These are phyloP conservation scores for Emmonsiellopsis sp. DNA, from an alignment of 2,329 filamentous ascomycete species.

Conservation along the genomic window DNA sequence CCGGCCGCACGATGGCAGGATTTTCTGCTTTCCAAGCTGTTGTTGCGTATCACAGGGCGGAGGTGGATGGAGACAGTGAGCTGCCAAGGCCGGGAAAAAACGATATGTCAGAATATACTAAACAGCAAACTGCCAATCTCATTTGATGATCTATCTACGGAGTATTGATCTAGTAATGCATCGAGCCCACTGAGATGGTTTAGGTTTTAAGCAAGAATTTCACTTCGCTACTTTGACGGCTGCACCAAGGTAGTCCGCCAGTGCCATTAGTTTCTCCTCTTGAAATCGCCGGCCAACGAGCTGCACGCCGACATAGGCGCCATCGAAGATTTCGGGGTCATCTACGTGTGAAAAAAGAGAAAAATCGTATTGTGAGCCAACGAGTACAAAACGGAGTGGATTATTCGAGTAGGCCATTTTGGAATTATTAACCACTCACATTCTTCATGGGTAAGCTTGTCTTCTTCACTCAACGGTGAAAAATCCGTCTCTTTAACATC, in stretches of 20 bases:
- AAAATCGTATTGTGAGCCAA: neutral
- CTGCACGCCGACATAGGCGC: conserved; percentile 40
- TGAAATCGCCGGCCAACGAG: conserved; percentile 41
- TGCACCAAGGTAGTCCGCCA: conserved; percentile 32
- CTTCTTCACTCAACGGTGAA: conserved; percentile 31
- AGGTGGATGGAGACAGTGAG: too few species aligned
- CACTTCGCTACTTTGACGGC: neutral
- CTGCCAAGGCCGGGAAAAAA: too few species aligned
- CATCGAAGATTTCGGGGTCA: conserved; percentile 40
- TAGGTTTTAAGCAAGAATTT: too few species aligned
- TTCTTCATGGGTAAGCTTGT: conserved; percentile 34
- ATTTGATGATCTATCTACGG: too few species aligned
- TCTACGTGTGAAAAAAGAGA: conserved; percentile 21
- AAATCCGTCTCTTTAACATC: conserved; percentile 34
- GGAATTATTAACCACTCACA: conserved; percentile 31
- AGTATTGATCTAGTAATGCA: too few species aligned
- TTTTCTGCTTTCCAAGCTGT: too few species aligned
- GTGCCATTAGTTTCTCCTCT: conserved; percentile 41
- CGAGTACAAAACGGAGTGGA: neutral
- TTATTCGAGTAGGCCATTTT: neutral
- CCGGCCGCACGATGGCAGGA: too few species aligned
- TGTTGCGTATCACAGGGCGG: too few species aligned
- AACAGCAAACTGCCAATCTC: too few species aligned
- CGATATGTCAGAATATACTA: too few species aligned
- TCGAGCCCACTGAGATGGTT: too few species aligned